These are phyloP conservation scores for Boletus rubescentipes DNA, from an alignment of 768 basidiomycete species.

Conservation along the genomic window DNA sequence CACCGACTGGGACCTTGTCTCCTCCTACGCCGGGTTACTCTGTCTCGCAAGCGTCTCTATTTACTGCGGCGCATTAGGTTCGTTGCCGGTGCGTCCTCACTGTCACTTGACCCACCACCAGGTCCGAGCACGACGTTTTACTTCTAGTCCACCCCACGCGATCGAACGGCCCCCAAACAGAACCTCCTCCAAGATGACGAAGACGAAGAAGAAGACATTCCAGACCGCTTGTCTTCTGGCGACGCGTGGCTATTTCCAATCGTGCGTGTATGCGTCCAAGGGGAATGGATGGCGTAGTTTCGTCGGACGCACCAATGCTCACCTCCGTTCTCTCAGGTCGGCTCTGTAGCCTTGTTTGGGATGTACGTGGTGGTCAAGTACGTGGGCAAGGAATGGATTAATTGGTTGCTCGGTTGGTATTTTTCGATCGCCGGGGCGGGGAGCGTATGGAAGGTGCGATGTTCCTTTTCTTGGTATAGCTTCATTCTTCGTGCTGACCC, in stretches of 20 bases:
- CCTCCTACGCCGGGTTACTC: slow-evolving; percentile 69
- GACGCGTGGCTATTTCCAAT: slow-evolving; percentile 80
- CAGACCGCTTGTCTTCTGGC: slow-evolving; percentile 57
- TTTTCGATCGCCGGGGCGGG: slow-evolving; percentile 65
- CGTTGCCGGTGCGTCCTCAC: slow-evolving; percentile 55
- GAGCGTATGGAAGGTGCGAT: slow-evolving; percentile 61
- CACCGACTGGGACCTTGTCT: slow-evolving; percentile 57
- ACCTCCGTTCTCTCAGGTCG: slow-evolving; percentile 45
- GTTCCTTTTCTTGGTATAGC: neutral
- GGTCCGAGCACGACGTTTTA: neutral
- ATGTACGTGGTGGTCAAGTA: slow-evolving; percentile 73
- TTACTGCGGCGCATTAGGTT: slow-evolving; percentile 67
- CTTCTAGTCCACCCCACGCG: slow-evolving; percentile 7
- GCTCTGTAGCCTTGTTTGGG: slow-evolving; percentile 65
- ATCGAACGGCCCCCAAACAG: neutral
- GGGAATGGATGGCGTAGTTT: neutral
- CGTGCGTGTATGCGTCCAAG: slow-evolving; percentile 40
- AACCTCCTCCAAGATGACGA: slow-evolving; percentile 42
- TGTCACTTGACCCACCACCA: neutral
- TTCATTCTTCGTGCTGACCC: neutral
- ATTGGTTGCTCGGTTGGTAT: slow-evolving; percentile 75
- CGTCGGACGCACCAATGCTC: neutral
- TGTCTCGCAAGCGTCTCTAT: slow-evolving; percentile 63
- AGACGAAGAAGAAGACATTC: slow-evolving; percentile 52
- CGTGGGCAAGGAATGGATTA: slow-evolving; percentile 79